Evolutionary conservation across 345 rosid genomes (phyloP), one percentile per base, ranked within the genome.

Genomic region (Boechera stricta): DNA sequence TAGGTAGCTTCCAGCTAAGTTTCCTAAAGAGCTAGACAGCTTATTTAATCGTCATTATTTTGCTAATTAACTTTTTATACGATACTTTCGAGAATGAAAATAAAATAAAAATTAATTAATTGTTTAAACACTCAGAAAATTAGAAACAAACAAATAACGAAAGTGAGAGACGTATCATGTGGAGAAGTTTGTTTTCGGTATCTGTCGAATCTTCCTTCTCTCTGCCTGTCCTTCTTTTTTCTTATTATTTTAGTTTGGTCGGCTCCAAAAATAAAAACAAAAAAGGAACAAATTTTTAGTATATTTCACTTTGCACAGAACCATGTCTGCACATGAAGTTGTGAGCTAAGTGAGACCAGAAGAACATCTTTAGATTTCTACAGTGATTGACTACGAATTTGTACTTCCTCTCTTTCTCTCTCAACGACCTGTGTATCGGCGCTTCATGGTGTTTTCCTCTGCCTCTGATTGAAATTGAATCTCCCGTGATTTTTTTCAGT

Each of bases 161-260:
- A 63, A 77, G 64, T 2, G 42, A 62, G 75, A 70, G 71, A 62
- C 3, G 71, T 63, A 63, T 77, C 76, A 71, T 71, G 72, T 77
- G 80, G 9, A 11, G 48, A 70, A 69, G 65, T 0, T 63, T 71
- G 31, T 63, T 15, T 69, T 55, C 31, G 71, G 75, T 26, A 70
- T 71, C 44, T 16, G 76, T 71, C 80, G 76, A 64, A 77, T 72
- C 73, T 56, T 77, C 57, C 73, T 56, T 62, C 56, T 24, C 73
- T 74, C 31, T 47, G 10, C 28, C 6, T 65, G 45, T 18, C 28
- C 4, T 36, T 13, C 4, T 5, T 13, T 26, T 15, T 42, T 49
- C 5, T 48, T 36, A 55, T 33, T 60, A n/a, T n/a, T 61, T 53
- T 55, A 9, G 15, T 77, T 71, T 71, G 62, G 67, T 71, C 75